Base-by-base conservation (phyloP, 345 rosid species). In the Gossypium bickii region DNA sequence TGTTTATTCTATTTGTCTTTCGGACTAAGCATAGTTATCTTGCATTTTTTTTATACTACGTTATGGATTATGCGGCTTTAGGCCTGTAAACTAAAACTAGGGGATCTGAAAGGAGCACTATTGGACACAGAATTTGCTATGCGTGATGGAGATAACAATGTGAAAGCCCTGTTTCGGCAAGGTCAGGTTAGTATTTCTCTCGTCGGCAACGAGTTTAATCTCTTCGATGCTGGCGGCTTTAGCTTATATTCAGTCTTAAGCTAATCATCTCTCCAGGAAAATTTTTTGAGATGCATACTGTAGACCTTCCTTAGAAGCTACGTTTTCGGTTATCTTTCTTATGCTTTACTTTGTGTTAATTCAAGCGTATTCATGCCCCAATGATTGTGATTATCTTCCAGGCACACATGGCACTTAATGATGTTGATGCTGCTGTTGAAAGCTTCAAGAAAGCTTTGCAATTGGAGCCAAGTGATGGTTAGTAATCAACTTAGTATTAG, bases 341-440 rank as follows among this genome's bases (percentile, higher is more conserved):
- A 13, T 67, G 71, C 53, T 67, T n/a, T 10, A 47, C 29, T 67
- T 67, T 67, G 34, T 67, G 56, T 24, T 57, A 10, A 67, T 20
- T 66, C 34, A 44, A 44, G 34, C 53, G 22, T 52, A 20, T 44
- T 12, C 17, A 2, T 0, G 34, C 67, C 7, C 18, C 67, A 41
- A 15, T 29, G 61, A 20, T 22, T 47, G 3, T 47, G 58, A 4
- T 67, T 67, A 29, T 78, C 12, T 77, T 17, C 74, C 82, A 95
- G 99, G 99, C 96, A n/a, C 81, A 92, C 81, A 86, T 87, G 92
- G 95, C 93, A 60, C 97, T 92, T 41, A 65, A 91, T 64, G 97
- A 93, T 13, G 80, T 94, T 9, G 98, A 94, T 82, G 89, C 93
- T 75, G 97, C 98, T 24, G 97, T 83, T 57, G 98, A 92, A 80